Percentiles rank a stretch among this genome's conserved stretches.
Evolutionary conservation across 2,329 filamentous ascomycete genomes (phyloP).

Genomic region (Xylaria sp.): DNA sequence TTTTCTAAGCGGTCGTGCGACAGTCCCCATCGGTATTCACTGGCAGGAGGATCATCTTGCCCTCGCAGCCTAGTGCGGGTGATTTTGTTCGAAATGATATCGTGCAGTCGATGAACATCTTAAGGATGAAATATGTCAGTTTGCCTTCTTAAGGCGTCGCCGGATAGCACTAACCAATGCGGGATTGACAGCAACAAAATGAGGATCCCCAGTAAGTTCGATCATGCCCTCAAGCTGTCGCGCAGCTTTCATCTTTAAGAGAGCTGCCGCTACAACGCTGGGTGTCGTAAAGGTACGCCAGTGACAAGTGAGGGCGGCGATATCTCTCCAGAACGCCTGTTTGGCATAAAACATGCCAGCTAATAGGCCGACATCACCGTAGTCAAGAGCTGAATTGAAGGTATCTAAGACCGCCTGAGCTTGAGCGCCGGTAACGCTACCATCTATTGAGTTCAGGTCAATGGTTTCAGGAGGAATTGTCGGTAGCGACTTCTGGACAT

Average conservation of each 20-base stretch:
- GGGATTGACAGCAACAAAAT: not conserved
- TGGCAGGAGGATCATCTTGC: not conserved
- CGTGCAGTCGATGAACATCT: not conserved
- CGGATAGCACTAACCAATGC: not conserved
- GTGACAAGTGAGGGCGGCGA: not conserved
- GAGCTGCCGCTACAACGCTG: not conserved
- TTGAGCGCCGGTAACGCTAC: not conserved
- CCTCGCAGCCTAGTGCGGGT: not conserved
- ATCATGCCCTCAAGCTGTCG: not conserved
- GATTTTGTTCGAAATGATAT: not conserved
- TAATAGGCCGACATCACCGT: not conserved
- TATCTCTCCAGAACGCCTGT: not conserved
- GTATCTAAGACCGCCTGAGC: not conserved
- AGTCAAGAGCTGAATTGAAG: not conserved
- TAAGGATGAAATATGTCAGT: not conserved
- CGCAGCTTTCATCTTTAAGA: not conserved
- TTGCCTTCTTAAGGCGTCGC: not conserved
- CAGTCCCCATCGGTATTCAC: not conserved
- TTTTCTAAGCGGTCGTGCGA: not conserved
- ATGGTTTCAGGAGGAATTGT: not conserved
- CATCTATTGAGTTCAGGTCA: not conserved
- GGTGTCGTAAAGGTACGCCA: not conserved
- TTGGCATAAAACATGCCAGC: not conserved
- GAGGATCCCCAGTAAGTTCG: not conserved
- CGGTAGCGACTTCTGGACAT: not conserved